Conservation (phyloP, 805 yeast genomes). For the Starmerella ratchasimensis region DNA sequence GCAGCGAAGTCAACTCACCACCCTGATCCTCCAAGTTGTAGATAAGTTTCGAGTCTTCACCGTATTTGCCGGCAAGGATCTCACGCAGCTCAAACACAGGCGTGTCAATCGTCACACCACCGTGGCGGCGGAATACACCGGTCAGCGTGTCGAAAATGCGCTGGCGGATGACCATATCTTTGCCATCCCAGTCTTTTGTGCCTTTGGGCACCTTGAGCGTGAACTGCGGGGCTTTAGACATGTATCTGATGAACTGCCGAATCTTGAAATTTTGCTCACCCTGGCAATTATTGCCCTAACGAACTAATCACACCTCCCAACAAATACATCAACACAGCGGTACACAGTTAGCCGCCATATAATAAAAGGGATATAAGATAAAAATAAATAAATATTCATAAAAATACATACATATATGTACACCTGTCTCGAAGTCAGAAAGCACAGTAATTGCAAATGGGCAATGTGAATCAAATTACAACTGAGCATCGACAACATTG, state of each 20-base stretch:
- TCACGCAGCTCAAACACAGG: conserved; percentile 96
- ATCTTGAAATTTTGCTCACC: background rate
- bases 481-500: too few relatives aligned
- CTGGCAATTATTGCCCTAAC: background rate
- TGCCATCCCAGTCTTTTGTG: conserved; percentile 95
- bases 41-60: conserved; percentile 94
- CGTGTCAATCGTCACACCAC: conserved; percentile 96
- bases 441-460: too few relatives aligned
- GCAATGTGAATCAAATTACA: too few relatives aligned
- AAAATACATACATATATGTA: too few relatives aligned
- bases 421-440: too few relatives aligned
- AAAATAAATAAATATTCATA: too few relatives aligned
- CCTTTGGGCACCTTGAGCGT: conserved; percentile 93
- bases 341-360: too few relatives aligned
- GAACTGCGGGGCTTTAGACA: conserved; percentile 28
- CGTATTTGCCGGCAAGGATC: conserved; percentile 86
- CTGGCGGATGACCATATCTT: conserved; percentile 90
- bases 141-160: conserved; percentile 67
- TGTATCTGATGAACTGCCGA: conserved; percentile 2
- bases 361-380: too few relatives aligned
- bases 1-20: conserved; percentile 87
- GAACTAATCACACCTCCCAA: background rate
- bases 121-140: conserved; percentile 77
- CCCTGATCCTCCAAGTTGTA: conserved; percentile 97
- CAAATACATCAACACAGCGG: too few relatives aligned